phyloP scores from a whole-genome alignment of 305 asterid species.

The Fraxinus xanthoxyloides region DNA sequence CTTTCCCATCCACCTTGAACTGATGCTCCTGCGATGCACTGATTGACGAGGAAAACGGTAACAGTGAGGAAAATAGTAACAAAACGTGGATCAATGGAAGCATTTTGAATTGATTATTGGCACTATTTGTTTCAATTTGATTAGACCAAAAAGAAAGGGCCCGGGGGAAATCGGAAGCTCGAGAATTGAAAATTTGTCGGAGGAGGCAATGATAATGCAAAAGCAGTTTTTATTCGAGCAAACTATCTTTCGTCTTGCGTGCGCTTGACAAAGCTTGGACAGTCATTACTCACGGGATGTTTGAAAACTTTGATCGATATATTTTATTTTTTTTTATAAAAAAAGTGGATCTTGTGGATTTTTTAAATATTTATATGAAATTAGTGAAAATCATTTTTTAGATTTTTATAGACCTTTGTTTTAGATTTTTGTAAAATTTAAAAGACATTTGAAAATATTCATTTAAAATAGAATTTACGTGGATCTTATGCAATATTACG shows the following conservation, averaged over 20 bases:
- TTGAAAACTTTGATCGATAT: too few species aligned
- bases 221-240: background rate
- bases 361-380: too few species aligned
- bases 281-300: too few species aligned
- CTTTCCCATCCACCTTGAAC: constrained; percentile 70
- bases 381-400: too few species aligned
- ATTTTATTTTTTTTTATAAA: too few species aligned
- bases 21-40: constrained; percentile 31
- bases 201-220: background rate
- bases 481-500: too few species aligned
- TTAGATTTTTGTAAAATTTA: too few species aligned
- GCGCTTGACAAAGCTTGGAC: background rate
- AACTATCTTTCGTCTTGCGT: background rate
- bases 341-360: too few species aligned
- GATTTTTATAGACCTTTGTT: too few species aligned
- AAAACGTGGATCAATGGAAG: background rate
- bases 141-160: background rate
- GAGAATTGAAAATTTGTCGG: background rate
- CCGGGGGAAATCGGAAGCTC: background rate
- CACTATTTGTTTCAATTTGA: background rate
- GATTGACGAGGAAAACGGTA: constrained; percentile 24
- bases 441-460: too few species aligned
- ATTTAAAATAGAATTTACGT: too few species aligned
- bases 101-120: background rate
- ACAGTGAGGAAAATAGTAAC: constrained; percentile 11